These are phyloP conservation scores for Phytophthora lateralis DNA, from an alignment of 352 stramenopile genomes.

Conservation along the genomic window DNA sequence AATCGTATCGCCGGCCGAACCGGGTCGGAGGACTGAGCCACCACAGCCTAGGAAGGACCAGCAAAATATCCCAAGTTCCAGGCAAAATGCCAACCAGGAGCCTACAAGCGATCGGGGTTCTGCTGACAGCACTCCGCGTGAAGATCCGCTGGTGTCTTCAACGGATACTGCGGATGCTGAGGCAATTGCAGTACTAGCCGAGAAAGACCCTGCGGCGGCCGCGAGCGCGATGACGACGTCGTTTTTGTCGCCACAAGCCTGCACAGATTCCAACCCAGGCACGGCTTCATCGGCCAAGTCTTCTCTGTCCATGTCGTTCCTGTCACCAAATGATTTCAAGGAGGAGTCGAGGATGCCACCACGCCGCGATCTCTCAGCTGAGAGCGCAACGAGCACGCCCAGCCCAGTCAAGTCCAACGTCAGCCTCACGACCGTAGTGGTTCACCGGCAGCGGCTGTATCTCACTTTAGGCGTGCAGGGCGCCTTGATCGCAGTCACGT, in stretches of 20 bases:
- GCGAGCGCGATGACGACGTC: conserved; percentile 9
- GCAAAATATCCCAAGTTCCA: neutral
- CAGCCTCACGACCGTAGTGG: conserved; percentile 42
- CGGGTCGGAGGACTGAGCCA: conserved; percentile 1
- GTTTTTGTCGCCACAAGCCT: neutral
- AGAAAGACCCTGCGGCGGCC: conserved; percentile 13
- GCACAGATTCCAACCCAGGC: neutral
- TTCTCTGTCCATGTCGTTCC: conserved; percentile 47
- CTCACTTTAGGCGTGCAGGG: conserved; percentile 63
- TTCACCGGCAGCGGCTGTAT: conserved; percentile 49
- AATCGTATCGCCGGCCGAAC: conserved; percentile 3
- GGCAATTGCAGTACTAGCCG: conserved; percentile 29
- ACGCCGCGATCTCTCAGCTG: conserved; percentile 1
- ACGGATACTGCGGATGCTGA: conserved; percentile 15
- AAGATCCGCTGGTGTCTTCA: conserved; percentile 1
- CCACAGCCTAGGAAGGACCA: neutral
- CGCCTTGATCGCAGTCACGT: conserved; percentile 59
- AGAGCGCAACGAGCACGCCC: neutral
- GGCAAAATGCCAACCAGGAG: conserved; percentile 6
- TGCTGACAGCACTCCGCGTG: neutral
- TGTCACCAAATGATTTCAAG: conserved; percentile 49
- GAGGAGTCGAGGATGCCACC: conserved; percentile 29
- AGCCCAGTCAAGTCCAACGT: conserved; percentile 19
- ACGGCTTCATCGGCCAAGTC: neutral
- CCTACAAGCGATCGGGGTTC: conserved; percentile 7